Evolutionary conservation across 2,329 filamentous ascomycete species (phyloP).

Genomic region (Sporothrix protearum): DNA sequence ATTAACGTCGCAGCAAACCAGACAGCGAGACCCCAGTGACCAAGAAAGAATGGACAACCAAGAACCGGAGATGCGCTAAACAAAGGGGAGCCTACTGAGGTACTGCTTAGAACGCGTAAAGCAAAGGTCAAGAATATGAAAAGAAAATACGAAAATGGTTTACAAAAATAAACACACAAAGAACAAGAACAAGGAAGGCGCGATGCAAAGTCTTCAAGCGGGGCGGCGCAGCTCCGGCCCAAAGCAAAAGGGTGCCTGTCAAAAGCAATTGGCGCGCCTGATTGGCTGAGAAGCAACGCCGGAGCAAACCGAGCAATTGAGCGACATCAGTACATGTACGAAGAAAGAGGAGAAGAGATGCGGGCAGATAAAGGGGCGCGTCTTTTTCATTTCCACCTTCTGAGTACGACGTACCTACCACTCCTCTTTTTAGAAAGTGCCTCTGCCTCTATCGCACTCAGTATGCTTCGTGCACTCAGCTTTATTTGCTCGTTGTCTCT

Average conservation of each 20-base stretch:
- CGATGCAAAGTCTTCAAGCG: constrained; percentile 10
- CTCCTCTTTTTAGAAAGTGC: background rate
- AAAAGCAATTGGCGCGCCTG: constrained; percentile 7
- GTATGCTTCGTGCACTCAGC: background rate
- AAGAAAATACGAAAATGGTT: background rate
- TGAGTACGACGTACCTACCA: background rate
- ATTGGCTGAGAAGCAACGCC: constrained; percentile 13
- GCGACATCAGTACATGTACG: background rate
- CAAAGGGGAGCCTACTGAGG: background rate
- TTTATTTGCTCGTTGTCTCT: background rate
- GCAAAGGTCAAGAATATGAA: background rate
- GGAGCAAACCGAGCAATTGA: constrained; percentile 19
- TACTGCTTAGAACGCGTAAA: too few relatives aligned
- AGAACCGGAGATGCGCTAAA: background rate
- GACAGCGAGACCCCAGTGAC: background rate
- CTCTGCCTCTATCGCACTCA: too few relatives aligned
- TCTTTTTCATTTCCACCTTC: too few relatives aligned
- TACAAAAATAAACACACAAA: background rate
- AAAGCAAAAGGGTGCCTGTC: background rate
- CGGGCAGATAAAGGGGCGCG: background rate
- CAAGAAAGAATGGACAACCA: background rate
- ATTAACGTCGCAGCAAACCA: constrained; percentile 8
- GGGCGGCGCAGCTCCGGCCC: background rate
- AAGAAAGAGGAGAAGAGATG: background rate
- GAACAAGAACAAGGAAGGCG: constrained; percentile 3